A percentile compares a stretch with the other conserved stretches of the same genome.
Conservation (phyloP, 139 green algal genomes). For the Chlamydomonas applanata region DNA sequence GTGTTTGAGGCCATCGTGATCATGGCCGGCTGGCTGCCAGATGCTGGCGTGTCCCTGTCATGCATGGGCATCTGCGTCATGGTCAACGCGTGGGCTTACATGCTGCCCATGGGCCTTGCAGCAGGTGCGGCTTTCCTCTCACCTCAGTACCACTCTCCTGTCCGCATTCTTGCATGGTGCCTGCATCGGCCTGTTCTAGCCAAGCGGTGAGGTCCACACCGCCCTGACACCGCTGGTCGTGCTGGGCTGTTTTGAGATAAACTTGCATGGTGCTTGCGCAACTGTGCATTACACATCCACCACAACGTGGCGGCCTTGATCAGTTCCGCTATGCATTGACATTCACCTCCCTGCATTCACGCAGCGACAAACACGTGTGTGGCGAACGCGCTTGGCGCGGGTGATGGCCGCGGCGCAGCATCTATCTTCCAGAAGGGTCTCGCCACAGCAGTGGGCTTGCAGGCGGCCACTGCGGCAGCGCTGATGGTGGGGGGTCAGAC, state of each 20-base stretch:
- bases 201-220: no score
- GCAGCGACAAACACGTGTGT: constrained; percentile 41
- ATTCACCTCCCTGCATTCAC: no score
- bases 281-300: no score
- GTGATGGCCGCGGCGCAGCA: constrained; percentile 7
- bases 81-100: constrained; percentile 23
- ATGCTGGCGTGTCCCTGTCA: constrained; percentile 23
- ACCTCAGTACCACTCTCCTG: no score
- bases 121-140: not conserved
- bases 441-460: constrained; percentile 6
- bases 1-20: constrained; percentile 16
- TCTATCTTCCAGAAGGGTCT: not conserved
- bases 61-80: not conserved
- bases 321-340: no score
- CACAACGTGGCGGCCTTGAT: no score
- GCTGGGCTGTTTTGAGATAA: no score
- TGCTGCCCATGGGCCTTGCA: constrained; percentile 44
- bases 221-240: no score
- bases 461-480: constrained; percentile 22
- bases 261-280: no score
- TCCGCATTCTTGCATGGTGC: no score
- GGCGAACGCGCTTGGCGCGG: constrained; percentile 42
- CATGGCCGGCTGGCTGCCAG: constrained; percentile 10
- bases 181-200: no score
- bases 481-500: constrained; percentile 18